phyloP scores from a whole-genome alignment of 768 basidiomycete species.

The Rhodotorula graminis region DNA sequence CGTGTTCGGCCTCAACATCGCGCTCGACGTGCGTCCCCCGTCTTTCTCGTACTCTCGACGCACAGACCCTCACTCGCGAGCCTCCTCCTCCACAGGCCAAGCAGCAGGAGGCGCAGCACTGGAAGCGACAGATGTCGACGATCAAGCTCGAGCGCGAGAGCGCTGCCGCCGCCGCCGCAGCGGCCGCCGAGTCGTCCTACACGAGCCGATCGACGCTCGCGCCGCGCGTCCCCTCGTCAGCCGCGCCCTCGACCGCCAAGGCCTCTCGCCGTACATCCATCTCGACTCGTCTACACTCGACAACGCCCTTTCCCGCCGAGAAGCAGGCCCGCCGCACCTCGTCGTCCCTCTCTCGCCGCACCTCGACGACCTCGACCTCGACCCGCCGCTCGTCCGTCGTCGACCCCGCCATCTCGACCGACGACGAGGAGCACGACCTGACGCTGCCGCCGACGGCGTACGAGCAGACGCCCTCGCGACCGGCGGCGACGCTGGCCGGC shows the following conservation, averaged over 20 bases:
- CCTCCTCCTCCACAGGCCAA: conserved; percentile 27
- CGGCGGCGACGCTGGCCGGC: not conserved
- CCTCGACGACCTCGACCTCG: not conserved
- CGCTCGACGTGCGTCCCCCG: conserved; percentile 34
- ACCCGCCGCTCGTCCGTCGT: not conserved
- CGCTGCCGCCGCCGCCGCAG: too few species aligned
- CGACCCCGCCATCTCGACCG: not conserved
- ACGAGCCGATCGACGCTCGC: not conserved
- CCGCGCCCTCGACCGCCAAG: not conserved
- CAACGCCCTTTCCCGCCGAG: conserved; percentile 2
- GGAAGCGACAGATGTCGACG: conserved; percentile 31
- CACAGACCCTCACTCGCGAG: not conserved
- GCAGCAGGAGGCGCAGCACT: conserved; percentile 39
- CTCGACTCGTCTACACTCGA: not conserved
- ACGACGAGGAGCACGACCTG: conserved; percentile 12
- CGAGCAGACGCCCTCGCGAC: conserved; percentile 20
- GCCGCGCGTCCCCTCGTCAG: not conserved
- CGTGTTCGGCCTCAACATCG: conserved; percentile 42
- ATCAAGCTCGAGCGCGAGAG: conserved; percentile 22
- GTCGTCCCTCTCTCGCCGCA: not conserved
- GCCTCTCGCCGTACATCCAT: not conserved
- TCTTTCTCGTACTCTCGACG: too few species aligned
- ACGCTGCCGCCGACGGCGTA: conserved; percentile 6
- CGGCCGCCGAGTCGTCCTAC: not conserved
- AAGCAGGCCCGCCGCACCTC: not conserved